Evolutionary conservation across 495 filamentous ascomycete genomes (phyloP).

Genomic region (Physcia stellaris): DNA sequence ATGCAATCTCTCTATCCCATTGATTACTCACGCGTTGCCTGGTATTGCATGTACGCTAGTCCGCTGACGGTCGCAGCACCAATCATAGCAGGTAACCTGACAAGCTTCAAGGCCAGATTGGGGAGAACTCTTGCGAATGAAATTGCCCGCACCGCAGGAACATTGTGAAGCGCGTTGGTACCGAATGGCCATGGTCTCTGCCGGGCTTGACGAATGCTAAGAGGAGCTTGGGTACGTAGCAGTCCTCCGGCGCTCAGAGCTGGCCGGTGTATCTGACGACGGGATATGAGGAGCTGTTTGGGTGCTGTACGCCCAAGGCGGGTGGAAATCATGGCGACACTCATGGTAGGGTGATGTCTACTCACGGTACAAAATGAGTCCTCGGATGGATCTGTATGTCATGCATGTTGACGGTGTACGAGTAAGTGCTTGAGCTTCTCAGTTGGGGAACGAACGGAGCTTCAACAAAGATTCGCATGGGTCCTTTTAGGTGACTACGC

Average conservation of each 20-base stretch:
- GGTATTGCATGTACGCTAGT: conserved; percentile 87
- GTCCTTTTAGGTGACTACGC: no score
- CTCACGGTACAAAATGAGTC: conserved; percentile 13
- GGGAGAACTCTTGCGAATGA: conserved; percentile 83
- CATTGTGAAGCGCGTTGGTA: conserved; percentile 66
- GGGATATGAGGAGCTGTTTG: conserved; percentile 30
- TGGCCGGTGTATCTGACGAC: conserved; percentile 50
- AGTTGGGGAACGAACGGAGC: no score
- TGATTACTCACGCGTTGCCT: conserved; percentile 77
- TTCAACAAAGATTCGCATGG: no score
- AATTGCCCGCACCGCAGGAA: conserved; percentile 68
- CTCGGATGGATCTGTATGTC: conserved; percentile 9
- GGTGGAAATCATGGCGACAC: neutral
- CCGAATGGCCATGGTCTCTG: conserved; percentile 62
- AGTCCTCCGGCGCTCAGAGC: conserved; percentile 52
- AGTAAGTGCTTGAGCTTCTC: no score
- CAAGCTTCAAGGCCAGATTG: conserved; percentile 75
- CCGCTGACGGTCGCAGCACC: conserved; percentile 78
- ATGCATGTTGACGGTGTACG: no score
- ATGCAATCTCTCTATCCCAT: neutral
- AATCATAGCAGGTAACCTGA: conserved; percentile 77
- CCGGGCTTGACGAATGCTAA: conserved; percentile 40
- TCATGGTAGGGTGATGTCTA: conserved; percentile 5
- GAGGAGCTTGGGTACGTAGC: conserved; percentile 41
- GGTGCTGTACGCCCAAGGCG: conserved; percentile 6